Evolutionary conservation across 1,284 basidiomycete genomes (phyloP).

Genomic region (Marasmius oreades): DNA sequence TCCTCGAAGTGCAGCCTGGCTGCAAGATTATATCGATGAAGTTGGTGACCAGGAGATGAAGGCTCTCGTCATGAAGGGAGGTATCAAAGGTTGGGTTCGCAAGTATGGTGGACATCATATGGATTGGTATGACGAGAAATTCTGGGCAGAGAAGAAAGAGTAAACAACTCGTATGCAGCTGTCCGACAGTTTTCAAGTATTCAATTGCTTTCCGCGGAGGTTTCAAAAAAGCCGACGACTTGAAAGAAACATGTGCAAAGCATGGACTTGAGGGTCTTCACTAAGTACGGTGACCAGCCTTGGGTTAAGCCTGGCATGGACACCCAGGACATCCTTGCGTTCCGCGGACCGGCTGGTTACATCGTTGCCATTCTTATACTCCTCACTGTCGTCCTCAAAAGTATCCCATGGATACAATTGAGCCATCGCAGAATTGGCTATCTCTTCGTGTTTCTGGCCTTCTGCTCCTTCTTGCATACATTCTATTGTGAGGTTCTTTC

Average conservation of each 20-base stretch:
- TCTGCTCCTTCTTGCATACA: constrained; percentile 46
- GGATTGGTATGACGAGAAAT: not conserved
- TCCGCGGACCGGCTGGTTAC: constrained; percentile 45
- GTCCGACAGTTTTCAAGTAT: not conserved
- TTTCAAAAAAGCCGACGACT: not conserved
- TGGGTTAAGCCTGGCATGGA: constrained; percentile 7
- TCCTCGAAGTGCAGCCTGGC: not conserved
- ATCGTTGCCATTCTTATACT: constrained; percentile 40
- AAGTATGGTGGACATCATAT: not conserved
- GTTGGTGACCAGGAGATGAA: not conserved
- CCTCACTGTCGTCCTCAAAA: constrained; percentile 35
- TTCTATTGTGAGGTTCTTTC: constrained; percentile 56
- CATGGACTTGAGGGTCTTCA: not conserved
- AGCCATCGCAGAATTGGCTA: constrained; percentile 12
- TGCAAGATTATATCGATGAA: not conserved
- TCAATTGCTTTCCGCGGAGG: not conserved
- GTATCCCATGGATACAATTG: constrained; percentile 20
- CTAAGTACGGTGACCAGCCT: not conserved
- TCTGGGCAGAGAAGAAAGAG: not conserved
- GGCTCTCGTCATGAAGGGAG: not conserved
- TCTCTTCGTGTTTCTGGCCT: constrained; percentile 30
- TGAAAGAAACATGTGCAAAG: not conserved
- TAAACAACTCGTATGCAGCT: not conserved
- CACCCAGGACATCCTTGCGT: constrained; percentile 26
- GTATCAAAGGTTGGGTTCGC: not conserved